Percentiles rank a stretch among this genome's conserved stretches.
phyloP scores from a whole-genome alignment of 257 asterid genomes.

The Jaltomata sinuosa region DNA sequence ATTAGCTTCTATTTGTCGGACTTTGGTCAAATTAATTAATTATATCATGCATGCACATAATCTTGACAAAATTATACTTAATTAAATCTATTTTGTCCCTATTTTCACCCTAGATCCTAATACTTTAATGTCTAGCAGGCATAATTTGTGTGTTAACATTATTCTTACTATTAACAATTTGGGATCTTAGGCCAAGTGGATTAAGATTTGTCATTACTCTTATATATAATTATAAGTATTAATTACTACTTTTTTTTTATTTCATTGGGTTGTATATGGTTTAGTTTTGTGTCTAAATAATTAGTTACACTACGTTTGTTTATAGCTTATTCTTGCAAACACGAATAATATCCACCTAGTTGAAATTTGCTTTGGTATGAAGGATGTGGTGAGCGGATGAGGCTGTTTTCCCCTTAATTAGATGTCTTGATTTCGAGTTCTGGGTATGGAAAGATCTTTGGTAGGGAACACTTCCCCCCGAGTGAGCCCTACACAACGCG shows the following conservation, averaged over 20 bases:
- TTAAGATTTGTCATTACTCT: background rate
- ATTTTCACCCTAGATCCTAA: background rate
- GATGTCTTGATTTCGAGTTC: too few relatives aligned
- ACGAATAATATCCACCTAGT: background rate
- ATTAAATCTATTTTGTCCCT: background rate
- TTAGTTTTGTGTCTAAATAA: background rate
- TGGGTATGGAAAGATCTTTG: too few relatives aligned
- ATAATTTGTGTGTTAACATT: background rate
- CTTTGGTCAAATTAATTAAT: background rate
- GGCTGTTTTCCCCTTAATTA: too few relatives aligned
- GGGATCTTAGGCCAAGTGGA: background rate
- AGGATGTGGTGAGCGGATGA: too few relatives aligned
- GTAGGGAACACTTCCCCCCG: too few relatives aligned
- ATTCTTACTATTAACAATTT: background rate
- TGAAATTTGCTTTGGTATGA: background rate
- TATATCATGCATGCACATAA: background rate
- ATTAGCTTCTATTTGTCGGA: background rate
- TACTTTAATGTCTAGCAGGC: background rate
- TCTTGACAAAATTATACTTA: background rate
- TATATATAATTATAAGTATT: background rate
- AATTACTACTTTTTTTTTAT: background rate
- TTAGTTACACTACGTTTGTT: background rate
- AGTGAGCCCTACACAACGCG: too few relatives aligned
- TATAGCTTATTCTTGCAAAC: background rate
- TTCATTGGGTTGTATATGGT: background rate